phyloP scores from a whole-genome alignment of 1,139 yeast genomes.

The Geotrichum aggregatum region DNA sequence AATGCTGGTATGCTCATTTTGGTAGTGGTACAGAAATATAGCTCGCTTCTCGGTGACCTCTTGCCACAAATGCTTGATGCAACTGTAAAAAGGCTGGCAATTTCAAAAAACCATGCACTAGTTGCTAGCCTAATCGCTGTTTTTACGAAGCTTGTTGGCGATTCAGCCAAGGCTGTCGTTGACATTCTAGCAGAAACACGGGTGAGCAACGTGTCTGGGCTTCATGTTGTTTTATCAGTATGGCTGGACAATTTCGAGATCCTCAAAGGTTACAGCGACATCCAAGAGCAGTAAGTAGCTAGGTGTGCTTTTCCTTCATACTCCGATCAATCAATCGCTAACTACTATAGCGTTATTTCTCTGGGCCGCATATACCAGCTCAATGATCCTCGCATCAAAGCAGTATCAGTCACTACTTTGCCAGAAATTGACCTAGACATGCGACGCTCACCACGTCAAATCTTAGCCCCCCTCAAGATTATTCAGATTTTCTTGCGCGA shows the following conservation, averaged over 20 bases:
- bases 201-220: slow-evolving; percentile 36
- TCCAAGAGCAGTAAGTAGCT: slow-evolving; percentile 49
- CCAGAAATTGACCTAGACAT: too few relatives aligned
- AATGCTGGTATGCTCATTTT: slow-evolving; percentile 45
- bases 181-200: slow-evolving; percentile 46
- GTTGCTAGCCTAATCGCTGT: slow-evolving; percentile 73
- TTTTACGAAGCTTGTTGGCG: slow-evolving; percentile 63
- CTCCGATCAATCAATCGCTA: too few relatives aligned
- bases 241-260: slow-evolving; percentile 84
- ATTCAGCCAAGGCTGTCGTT: slow-evolving; percentile 58
- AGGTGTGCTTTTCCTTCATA: too few relatives aligned
- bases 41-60: slow-evolving; percentile 48
- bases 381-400: slow-evolving; percentile 51
- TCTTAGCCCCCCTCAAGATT: slow-evolving; percentile 70
- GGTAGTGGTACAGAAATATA: slow-evolving; percentile 57
- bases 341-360: slow-evolving; percentile 47
- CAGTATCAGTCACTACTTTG: slow-evolving; percentile 69
- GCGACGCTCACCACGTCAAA: too few relatives aligned
- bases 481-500: slow-evolving; percentile 67
- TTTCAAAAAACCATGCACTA: slow-evolving; percentile 65
- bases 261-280: slow-evolving; percentile 71
- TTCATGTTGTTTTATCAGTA: slow-evolving; percentile 55
- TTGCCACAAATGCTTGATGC: slow-evolving; percentile 64
- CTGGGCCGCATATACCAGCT: slow-evolving; percentile 59
- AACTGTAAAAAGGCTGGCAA: slow-evolving; percentile 60